phyloP scores from a whole-genome alignment of 768 basidiomycete species.

The Pleurotus citrinopileatus region DNA sequence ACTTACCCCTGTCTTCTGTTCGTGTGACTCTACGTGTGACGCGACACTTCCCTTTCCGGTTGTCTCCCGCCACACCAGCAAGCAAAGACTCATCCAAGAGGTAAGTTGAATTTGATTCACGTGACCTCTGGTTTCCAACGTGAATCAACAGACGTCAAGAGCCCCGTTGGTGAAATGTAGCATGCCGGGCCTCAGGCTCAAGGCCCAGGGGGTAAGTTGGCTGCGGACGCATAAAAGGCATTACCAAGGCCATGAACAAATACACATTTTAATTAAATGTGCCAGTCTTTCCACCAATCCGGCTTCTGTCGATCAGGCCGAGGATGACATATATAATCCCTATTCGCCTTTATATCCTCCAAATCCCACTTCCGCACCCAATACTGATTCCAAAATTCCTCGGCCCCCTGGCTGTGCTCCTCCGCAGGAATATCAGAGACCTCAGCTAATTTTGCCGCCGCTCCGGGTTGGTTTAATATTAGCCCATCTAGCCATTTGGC shows the following conservation, averaged over 20 bases:
- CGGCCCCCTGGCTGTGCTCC: slow-evolving; percentile 14
- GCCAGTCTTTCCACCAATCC: slow-evolving; percentile 14
- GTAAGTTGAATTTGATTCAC: no score
- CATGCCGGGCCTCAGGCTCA: no score
- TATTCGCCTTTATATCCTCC: slow-evolving; percentile 31
- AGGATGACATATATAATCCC: slow-evolving; percentile 32
- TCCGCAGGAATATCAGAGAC: slow-evolving; percentile 24
- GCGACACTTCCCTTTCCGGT: no score
- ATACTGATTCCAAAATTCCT: slow-evolving; percentile 1
- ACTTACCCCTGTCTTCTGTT: neutral
- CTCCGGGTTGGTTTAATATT: slow-evolving; percentile 14
- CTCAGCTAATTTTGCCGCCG: slow-evolving; percentile 18
- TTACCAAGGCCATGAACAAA: no score
- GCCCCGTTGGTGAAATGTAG: no score
- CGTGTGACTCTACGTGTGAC: no score
- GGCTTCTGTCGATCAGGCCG: slow-evolving; percentile 14
- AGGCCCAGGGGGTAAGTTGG: no score
- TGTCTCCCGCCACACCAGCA: no score
- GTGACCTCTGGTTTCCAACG: no score
- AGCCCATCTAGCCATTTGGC: slow-evolving; percentile 10
- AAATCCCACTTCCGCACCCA: slow-evolving; percentile 38
- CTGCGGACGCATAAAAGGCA: no score
- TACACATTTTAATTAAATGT: neutral
- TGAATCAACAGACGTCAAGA: no score
- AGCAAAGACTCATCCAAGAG: no score